Percentiles rank a stretch among this genome's conserved stretches.
These are phyloP conservation scores for Globisporangium cederbergense DNA, from an alignment of 352 stramenopile species.

Conservation along the genomic window DNA sequence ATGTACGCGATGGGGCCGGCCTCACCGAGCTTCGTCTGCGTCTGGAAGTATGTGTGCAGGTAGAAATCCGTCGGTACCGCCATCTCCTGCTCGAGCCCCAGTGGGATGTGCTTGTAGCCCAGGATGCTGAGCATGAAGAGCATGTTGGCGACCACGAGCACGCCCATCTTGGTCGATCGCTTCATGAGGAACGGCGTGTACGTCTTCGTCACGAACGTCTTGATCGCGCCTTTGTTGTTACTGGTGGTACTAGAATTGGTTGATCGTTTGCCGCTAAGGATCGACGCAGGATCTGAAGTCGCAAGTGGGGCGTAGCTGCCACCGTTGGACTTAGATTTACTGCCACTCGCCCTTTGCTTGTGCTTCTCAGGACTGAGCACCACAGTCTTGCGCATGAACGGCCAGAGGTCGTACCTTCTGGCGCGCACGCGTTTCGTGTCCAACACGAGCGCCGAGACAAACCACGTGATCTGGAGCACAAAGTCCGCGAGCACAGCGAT, in stretches of 20 bases:
- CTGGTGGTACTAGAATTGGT: not conserved
- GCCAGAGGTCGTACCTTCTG: slow-evolving; percentile 69
- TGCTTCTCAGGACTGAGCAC: slow-evolving; percentile 33
- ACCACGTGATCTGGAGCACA: slow-evolving; percentile 86
- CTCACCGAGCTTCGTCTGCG: slow-evolving; percentile 80
- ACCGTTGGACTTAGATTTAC: not conserved
- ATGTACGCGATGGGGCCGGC: slow-evolving; percentile 87
- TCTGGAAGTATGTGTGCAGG: slow-evolving; percentile 86
- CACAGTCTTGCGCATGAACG: slow-evolving; percentile 54
- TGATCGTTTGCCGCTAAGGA: not conserved
- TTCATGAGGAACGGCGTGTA: slow-evolving; percentile 66
- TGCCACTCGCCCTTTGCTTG: slow-evolving; percentile 16
- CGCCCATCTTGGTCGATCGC: slow-evolving; percentile 52
- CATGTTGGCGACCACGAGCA: slow-evolving; percentile 37
- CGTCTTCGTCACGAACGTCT: slow-evolving; percentile 59
- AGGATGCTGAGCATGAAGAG: slow-evolving; percentile 47
- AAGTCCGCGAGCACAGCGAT: slow-evolving; percentile 80
- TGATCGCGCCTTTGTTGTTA: slow-evolving; percentile 30
- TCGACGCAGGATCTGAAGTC: not conserved
- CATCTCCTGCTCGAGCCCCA: slow-evolving; percentile 87
- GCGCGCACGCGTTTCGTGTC: slow-evolving; percentile 64
- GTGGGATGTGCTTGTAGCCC: slow-evolving; percentile 55
- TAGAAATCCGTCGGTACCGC: slow-evolving; percentile 87
- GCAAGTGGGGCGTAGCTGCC: not conserved
- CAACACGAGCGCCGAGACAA: slow-evolving; percentile 74